phyloP scores from a whole-genome alignment of 2,329 filamentous ascomycete genomes.

The Neopestalotiopsis sp. region DNA sequence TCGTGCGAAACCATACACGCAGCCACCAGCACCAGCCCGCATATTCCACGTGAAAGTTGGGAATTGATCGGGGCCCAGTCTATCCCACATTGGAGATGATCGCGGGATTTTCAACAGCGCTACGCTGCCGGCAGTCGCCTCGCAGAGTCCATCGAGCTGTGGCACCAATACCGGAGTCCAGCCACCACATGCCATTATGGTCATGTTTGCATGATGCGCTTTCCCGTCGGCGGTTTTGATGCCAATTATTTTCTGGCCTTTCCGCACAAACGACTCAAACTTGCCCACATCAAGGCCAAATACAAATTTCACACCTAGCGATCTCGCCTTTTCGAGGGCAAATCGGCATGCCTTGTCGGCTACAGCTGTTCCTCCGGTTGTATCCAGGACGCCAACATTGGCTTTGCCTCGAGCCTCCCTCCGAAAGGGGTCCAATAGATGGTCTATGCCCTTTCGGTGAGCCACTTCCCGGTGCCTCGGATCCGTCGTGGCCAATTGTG shows the following conservation, averaged over 20 bases:
- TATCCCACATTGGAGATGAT: conserved; percentile 39
- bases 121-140: conserved; percentile 53
- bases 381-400: conserved; percentile 48
- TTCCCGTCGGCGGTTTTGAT: conserved; percentile 43
- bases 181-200: conserved; percentile 37
- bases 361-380: conserved; percentile 48
- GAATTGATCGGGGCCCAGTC: conserved; percentile 47
- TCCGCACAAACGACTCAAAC: conserved; percentile 31
- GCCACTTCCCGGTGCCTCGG: conserved; percentile 33
- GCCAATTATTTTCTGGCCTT: conserved; percentile 35
- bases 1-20: conserved; percentile 52
- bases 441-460: conserved; percentile 31
- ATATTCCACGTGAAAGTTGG: conserved; percentile 49
- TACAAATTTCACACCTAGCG: conserved; percentile 46
- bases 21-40: conserved; percentile 44
- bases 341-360: conserved; percentile 52
- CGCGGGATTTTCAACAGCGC: conserved; percentile 47
- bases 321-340: conserved; percentile 47
- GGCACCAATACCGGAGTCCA: conserved; percentile 50
- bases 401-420: conserved; percentile 31
- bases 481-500: conserved; percentile 40
- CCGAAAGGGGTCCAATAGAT: conserved; percentile 43
- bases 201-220: conserved; percentile 12
- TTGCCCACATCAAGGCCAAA: conserved; percentile 38
- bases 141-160: conserved; percentile 44